Conservation (phyloP, 345 rosid species). For the Lumnitzera racemosa region DNA sequence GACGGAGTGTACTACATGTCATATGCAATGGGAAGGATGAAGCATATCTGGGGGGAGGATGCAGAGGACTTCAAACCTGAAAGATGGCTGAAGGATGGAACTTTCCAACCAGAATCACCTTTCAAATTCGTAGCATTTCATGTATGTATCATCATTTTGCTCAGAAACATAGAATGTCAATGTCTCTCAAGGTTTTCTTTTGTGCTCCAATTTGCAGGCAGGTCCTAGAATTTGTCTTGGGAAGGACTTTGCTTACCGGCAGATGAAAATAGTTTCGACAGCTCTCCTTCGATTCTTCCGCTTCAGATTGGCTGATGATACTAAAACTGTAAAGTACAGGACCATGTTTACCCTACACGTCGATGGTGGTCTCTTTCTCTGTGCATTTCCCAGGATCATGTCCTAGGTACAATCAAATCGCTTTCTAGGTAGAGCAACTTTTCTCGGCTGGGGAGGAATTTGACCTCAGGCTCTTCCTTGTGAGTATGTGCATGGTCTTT, state of each 20-base stretch:
- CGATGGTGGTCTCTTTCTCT: slow-evolving; percentile 40
- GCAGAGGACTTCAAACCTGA: slow-evolving; percentile 61
- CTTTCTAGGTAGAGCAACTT: neutral
- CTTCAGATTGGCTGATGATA: slow-evolving; percentile 50
- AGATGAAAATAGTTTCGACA: slow-evolving; percentile 66
- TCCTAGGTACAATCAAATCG: neutral
- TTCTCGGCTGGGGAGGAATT: neutral
- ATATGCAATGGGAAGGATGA: slow-evolving; percentile 82
- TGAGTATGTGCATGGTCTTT: neutral
- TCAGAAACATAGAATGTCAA: no score
- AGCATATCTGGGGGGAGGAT: slow-evolving; percentile 67
- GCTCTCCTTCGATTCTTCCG: slow-evolving; percentile 53
- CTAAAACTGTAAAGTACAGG: slow-evolving; percentile 27
- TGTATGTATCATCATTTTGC: slow-evolving; percentile 10
- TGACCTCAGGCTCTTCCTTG: neutral
- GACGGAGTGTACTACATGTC: slow-evolving; percentile 49
- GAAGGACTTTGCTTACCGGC: slow-evolving; percentile 62
- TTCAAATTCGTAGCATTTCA: slow-evolving; percentile 71
- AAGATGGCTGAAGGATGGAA: slow-evolving; percentile 65
- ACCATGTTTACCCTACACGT: slow-evolving; percentile 68
- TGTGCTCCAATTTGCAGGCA: slow-evolving; percentile 36
- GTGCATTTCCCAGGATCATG: slow-evolving; percentile 28
- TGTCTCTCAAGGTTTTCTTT: neutral
- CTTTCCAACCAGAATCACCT: slow-evolving; percentile 55
- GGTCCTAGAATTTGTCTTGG: slow-evolving; percentile 79